Conservation (phyloP, 2,329 filamentous ascomycete species). For the Fusarium sp. region DNA sequence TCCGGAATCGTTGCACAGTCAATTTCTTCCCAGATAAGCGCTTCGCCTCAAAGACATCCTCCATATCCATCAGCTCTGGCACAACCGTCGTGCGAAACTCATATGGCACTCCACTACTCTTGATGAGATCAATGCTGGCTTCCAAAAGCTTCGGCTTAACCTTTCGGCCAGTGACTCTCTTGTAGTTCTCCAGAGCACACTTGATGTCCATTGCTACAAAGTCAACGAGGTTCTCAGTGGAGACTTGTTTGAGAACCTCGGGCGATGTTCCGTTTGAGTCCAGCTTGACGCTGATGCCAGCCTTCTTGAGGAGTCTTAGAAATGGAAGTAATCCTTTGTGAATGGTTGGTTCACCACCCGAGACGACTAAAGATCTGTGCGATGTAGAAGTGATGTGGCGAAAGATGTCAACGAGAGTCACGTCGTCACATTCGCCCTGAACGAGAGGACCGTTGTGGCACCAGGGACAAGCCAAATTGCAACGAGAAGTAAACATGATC, state of each 20-base stretch:
- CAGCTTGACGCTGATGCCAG: slow-evolving; percentile 33
- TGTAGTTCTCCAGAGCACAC: slow-evolving; percentile 44
- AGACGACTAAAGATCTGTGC: slow-evolving; percentile 42
- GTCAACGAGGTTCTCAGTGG: slow-evolving; percentile 27
- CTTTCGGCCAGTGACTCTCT: slow-evolving; percentile 36
- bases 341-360: slow-evolving; percentile 44
- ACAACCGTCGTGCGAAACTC: slow-evolving; percentile 46
- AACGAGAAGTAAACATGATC: slow-evolving; percentile 45
- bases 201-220: slow-evolving; percentile 48
- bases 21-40: slow-evolving; percentile 38
- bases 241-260: background rate
- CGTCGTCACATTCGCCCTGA: slow-evolving; percentile 32
- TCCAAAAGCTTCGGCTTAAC: slow-evolving; percentile 34
- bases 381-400: slow-evolving; percentile 31
- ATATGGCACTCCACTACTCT: slow-evolving; percentile 34
- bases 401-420: slow-evolving; percentile 32
- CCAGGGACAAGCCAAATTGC: slow-evolving; percentile 44
- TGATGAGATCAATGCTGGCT: slow-evolving; percentile 39
- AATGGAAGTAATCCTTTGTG: slow-evolving; percentile 42
- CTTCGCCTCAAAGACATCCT: slow-evolving; percentile 45
- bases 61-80: slow-evolving; percentile 38
- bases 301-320: slow-evolving; percentile 32
- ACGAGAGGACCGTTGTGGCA: slow-evolving; percentile 44
- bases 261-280: slow-evolving; percentile 43
- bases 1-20: slow-evolving; percentile 43